A percentile compares a stretch with the other conserved stretches of the same genome.
phyloP scores from a whole-genome alignment of 371 early-diverging fungal species.

The Furculomyces boomerangus region DNA sequence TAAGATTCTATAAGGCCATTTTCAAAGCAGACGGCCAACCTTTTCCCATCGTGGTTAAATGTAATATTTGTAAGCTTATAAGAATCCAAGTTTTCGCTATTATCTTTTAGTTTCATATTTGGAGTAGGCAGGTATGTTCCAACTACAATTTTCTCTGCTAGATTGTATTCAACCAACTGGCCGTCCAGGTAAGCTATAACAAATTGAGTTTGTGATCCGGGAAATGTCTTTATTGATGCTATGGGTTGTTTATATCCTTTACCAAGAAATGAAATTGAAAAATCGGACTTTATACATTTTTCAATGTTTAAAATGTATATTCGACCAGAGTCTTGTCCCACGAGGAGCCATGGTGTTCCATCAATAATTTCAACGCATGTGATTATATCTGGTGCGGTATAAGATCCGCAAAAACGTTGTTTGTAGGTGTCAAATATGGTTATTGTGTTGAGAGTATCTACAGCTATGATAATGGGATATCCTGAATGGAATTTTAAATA shows the following conservation, averaged over 20 bases:
- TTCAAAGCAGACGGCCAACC: conserved; percentile 6
- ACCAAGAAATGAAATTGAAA: conserved; percentile 10
- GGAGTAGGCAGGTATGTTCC: conserved; percentile 9
- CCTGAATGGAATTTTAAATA: conserved; percentile 9
- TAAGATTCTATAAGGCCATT: conserved; percentile 8
- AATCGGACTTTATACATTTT: conserved; percentile 16
- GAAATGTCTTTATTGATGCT: conserved; percentile 10
- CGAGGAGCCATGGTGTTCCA: conserved; percentile 16
- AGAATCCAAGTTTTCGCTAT: neutral
- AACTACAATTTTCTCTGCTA: conserved; percentile 10
- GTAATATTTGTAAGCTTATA: conserved; percentile 6
- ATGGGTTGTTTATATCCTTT: conserved; percentile 3
- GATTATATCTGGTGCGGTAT: conserved; percentile 11
- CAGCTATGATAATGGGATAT: conserved; percentile 8
- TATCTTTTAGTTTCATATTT: neutral
- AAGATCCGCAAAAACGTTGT: conserved; percentile 8
- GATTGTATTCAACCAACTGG: conserved; percentile 11
- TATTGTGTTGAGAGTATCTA: conserved; percentile 9
- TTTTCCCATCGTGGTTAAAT: conserved; percentile 16
- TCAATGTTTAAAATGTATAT: conserved; percentile 19
- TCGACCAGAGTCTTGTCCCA: conserved; percentile 17
- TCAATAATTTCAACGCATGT: conserved; percentile 9
- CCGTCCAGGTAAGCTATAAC: conserved; percentile 17
- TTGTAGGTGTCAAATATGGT: conserved; percentile 15
- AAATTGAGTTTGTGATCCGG: conserved; percentile 11